phyloP scores from a whole-genome alignment of 208 protist genomes.

The Leishmania gerbilli region DNA sequence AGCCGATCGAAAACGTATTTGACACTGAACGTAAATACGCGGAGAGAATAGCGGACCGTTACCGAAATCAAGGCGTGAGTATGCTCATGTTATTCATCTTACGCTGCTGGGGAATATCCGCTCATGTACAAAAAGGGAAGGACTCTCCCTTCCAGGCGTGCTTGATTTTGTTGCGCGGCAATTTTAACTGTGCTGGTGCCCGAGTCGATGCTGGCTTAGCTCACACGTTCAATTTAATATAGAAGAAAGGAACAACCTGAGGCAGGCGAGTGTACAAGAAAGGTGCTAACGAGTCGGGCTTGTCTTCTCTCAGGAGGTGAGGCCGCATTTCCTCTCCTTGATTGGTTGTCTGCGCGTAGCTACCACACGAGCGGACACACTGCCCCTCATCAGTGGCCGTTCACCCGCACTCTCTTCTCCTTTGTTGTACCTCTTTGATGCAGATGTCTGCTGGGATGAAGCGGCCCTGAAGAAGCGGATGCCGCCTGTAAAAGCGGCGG shows the following conservation, averaged over 20 bases:
- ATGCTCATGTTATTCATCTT: background rate
- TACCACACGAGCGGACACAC: background rate
- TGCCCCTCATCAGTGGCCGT: background rate
- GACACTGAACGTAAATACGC: background rate
- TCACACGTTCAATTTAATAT: too few relatives aligned
- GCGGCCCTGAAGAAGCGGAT: background rate
- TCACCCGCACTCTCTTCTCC: background rate
- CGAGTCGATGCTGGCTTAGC: background rate
- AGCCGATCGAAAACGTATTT: too few relatives aligned
- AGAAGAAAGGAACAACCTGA: background rate
- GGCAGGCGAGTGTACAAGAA: background rate
- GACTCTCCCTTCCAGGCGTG: background rate
- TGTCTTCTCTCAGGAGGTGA: background rate
- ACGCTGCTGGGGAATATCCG: background rate
- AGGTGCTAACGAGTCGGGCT: background rate
- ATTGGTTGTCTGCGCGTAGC: background rate
- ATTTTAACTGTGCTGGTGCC: background rate
- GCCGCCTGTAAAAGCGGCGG: background rate
- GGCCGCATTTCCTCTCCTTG: background rate
- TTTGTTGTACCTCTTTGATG: background rate
- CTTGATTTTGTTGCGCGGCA: background rate
- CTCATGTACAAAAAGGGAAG: background rate
- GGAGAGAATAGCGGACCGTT: background rate
- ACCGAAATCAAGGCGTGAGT: background rate
- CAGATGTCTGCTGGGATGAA: background rate